A percentile compares a stretch with the other conserved stretches of the same genome.
phyloP scores from a whole-genome alignment of 1,284 basidiomycete species.

The Leccinum fallax region DNA sequence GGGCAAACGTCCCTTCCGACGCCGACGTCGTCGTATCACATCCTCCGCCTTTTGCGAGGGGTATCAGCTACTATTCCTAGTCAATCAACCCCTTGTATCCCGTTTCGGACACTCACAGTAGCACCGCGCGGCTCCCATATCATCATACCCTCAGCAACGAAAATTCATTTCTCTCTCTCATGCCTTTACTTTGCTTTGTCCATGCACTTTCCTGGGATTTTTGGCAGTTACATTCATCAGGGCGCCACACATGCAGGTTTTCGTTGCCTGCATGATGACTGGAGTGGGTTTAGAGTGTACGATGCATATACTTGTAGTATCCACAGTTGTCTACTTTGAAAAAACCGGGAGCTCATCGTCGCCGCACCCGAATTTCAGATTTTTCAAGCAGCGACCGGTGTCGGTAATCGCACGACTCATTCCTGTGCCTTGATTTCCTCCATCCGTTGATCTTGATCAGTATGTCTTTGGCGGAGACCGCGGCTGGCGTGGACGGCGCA shows the following conservation, averaged over 20 bases:
- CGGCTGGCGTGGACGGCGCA: neutral
- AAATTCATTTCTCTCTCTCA: neutral
- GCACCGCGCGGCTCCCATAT: neutral
- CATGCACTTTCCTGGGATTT: conserved; percentile 5
- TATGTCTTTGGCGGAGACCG: neutral
- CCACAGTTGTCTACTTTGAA: neutral
- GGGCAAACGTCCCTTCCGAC: conserved; percentile 3
- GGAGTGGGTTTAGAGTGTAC: neutral
- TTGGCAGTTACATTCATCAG: neutral
- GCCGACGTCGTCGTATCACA: conserved; percentile 2
- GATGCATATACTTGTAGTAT: neutral
- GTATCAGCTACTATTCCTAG: conserved; percentile 27
- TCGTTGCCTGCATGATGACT: conserved; percentile 1
- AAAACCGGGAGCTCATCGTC: neutral
- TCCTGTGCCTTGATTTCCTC: neutral
- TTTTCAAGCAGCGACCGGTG: neutral
- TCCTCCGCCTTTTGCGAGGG: conserved; percentile 22
- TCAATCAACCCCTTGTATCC: too few relatives aligned
- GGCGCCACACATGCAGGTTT: conserved; percentile 13
- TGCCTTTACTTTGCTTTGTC: neutral
- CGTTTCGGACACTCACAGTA: neutral
- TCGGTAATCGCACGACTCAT: neutral
- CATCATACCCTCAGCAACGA: neutral
- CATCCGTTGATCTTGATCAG: neutral
- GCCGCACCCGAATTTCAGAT: neutral